Evolutionary conservation across 208 protist species (phyloP).

Genomic region (Herpetomonas muscarum): DNA sequence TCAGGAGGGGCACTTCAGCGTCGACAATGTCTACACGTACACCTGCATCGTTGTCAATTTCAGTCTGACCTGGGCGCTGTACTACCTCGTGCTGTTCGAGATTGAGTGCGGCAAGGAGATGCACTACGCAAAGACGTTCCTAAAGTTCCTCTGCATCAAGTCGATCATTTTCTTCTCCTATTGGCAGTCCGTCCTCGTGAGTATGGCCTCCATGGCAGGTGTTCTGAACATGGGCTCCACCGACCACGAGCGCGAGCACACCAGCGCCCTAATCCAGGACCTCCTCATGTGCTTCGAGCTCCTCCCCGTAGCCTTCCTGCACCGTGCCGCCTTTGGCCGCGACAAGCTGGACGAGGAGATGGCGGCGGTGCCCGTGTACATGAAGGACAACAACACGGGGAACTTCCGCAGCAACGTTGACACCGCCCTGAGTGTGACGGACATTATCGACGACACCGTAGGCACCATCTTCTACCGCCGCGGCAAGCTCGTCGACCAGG

Average conservation of each 20-base stretch:
- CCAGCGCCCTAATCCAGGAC: constrained; percentile 64
- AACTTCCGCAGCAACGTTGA: constrained; percentile 70
- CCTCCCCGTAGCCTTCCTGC: constrained; percentile 74
- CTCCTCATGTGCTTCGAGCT: constrained; percentile 86
- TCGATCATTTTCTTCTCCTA: constrained; percentile 89
- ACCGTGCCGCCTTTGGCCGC: constrained; percentile 72
- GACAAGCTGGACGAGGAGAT: constrained; percentile 75
- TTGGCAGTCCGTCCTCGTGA: constrained; percentile 78
- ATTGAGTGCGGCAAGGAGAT: constrained; percentile 75
- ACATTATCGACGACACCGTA: constrained; percentile 81
- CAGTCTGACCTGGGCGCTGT: constrained; percentile 71
- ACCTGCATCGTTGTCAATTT: constrained; percentile 81
- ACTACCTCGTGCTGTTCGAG: constrained; percentile 88
- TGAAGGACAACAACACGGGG: constrained; percentile 59
- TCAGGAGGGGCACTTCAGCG: constrained; percentile 52
- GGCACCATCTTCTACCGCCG: constrained; percentile 78
- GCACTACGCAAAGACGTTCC: constrained; percentile 76
- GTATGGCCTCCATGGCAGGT: constrained; percentile 30
- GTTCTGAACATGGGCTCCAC: constrained; percentile 47
- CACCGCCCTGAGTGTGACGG: constrained; percentile 67
- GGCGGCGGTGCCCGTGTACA: constrained; percentile 74
- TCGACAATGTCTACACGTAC: constrained; percentile 80
- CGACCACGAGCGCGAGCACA: constrained; percentile 36
- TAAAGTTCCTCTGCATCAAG: constrained; percentile 89
- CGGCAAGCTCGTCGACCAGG: constrained; percentile 74